A percentile compares a stretch with the other conserved stretches of the same genome.
Evolutionary conservation across 2,329 filamentous ascomycete species (phyloP).

Genomic region (Pseudogymnoascus sp.): DNA sequence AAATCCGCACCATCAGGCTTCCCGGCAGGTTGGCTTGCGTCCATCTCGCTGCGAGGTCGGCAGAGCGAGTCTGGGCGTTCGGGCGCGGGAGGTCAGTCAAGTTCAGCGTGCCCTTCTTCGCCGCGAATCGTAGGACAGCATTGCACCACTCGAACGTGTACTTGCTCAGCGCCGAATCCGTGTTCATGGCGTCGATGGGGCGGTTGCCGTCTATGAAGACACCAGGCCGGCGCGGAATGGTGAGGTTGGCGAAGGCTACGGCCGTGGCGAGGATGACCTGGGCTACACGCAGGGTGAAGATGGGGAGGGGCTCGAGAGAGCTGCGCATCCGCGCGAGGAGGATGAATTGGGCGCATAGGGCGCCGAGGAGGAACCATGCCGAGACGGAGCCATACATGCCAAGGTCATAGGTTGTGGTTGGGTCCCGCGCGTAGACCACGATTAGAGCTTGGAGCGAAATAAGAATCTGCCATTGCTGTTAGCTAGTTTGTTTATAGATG

Average conservation of each 20-base stretch:
- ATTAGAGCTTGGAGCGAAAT: slow-evolving; percentile 44
- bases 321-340: slow-evolving; percentile 27
- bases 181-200: slow-evolving; percentile 55
- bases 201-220: slow-evolving; percentile 48
- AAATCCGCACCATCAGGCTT: slow-evolving; percentile 52
- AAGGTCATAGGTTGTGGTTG: slow-evolving; percentile 44
- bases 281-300: slow-evolving; percentile 39
- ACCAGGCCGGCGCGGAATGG: slow-evolving; percentile 58
- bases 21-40: slow-evolving; percentile 37
- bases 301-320: slow-evolving; percentile 17
- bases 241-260: slow-evolving; percentile 41
- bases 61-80: slow-evolving; percentile 44
- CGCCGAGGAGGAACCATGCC: slow-evolving; percentile 35
- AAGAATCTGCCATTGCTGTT: slow-evolving; percentile 34
- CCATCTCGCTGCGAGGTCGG: slow-evolving; percentile 44
- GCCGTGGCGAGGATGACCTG: slow-evolving; percentile 39
- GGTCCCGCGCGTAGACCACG: slow-evolving; percentile 41
- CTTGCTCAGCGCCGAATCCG: slow-evolving; percentile 50
- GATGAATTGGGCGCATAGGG: slow-evolving; percentile 39
- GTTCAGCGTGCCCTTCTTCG: slow-evolving; percentile 51
- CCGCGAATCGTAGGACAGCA: slow-evolving; percentile 45
- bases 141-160: slow-evolving; percentile 60
- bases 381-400: slow-evolving; percentile 46
- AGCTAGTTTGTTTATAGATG: neutral
- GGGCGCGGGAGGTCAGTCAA: slow-evolving; percentile 54